Evolutionary conservation across 2,329 filamentous ascomycete genomes (phyloP), one percentile per base, ranked within the genome.

Genomic region (Hypoxylon sp.): DNA sequence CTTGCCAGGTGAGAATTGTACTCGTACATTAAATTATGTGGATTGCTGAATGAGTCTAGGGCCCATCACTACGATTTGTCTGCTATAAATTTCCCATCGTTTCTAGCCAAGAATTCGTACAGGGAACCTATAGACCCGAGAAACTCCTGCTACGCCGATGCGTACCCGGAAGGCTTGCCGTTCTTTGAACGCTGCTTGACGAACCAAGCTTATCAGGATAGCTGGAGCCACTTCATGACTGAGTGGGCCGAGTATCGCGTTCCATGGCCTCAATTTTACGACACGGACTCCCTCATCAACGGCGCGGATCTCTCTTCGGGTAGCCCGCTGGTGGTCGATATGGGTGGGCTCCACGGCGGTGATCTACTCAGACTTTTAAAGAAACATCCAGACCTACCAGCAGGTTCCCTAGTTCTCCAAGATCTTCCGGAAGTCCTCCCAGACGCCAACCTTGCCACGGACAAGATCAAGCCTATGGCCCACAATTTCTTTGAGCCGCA

Each of bases 271-370:
- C 49, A 72, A 5, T 70, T 72, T 44, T 75, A 71, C 48, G 70
- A 75, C 51, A 75, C 72, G 1, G 48, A 20, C 1, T 36, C 65
- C 2, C 61, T 75, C 2, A n/a, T 76, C 2, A 57, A 72, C 0
- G 72, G 73, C 0, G 71, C 72, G 0, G 71, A 71, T 1, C 42
- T 73, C 18, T 69, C 57, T 4, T 64, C 72, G 3, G 74, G 72
- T 0, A 71, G 73, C 1, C 74, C 80, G 5, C 55, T 82, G 2
- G 45, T 73, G 11, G 78, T 82, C 11, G 80, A 82, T 32, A 70
- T 82, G 2, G 80, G 80, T 5, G 80, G 80, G 0, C 78, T 77
- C 48, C 73, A 78, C 28, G 80, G 80, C 0, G 74, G 80, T 44
- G 79, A 82, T 38, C 64, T 79, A 4, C 56, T 69, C 4, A 70